A percentile compares a stretch with the other conserved stretches of the same genome.
Evolutionary conservation across 495 filamentous ascomycete genomes (phyloP).

Genomic region (Clavariopsis aquatica): DNA sequence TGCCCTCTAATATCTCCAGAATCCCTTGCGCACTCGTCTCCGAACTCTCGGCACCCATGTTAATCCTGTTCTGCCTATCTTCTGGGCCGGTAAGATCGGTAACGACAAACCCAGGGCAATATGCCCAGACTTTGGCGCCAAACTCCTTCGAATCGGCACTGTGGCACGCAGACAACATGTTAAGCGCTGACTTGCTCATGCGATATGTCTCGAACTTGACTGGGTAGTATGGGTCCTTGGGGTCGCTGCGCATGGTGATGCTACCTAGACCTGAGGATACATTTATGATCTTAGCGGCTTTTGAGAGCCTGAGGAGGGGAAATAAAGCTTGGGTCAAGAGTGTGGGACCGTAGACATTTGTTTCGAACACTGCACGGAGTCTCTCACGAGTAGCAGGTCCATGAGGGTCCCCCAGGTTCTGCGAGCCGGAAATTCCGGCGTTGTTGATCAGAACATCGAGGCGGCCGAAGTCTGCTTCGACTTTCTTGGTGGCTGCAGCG

Average conservation of each 20-base stretch:
- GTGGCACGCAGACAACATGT: constrained; percentile 39
- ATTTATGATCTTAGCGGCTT: constrained; percentile 40
- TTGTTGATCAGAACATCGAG: constrained; percentile 38
- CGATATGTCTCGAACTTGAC: constrained; percentile 27
- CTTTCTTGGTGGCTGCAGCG: constrained; percentile 22
- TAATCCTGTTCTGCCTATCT: constrained; percentile 39
- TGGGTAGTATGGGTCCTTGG: neutral
- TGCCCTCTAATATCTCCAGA: constrained; percentile 43
- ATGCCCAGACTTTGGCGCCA: constrained; percentile 41
- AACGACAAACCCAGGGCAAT: constrained; percentile 43
- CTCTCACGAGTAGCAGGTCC: constrained; percentile 9
- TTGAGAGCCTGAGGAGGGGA: constrained; percentile 41
- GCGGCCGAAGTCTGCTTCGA: constrained; percentile 32
- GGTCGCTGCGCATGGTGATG: constrained; percentile 19
- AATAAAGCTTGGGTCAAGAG: constrained; percentile 39
- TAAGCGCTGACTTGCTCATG: constrained; percentile 42
- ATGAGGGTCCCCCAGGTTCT: neutral
- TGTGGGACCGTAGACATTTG: constrained; percentile 45
- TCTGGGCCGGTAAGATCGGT: constrained; percentile 46
- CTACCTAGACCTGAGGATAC: constrained; percentile 40
- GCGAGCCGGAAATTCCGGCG: constrained; percentile 21
- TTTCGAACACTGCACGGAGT: constrained; percentile 36
- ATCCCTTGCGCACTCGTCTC: constrained; percentile 42
- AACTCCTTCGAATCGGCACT: constrained; percentile 8
- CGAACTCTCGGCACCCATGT: constrained; percentile 44